Evolutionary conservation across 345 rosid species (phyloP).

Genomic region (Ceriops zippeliana): DNA sequence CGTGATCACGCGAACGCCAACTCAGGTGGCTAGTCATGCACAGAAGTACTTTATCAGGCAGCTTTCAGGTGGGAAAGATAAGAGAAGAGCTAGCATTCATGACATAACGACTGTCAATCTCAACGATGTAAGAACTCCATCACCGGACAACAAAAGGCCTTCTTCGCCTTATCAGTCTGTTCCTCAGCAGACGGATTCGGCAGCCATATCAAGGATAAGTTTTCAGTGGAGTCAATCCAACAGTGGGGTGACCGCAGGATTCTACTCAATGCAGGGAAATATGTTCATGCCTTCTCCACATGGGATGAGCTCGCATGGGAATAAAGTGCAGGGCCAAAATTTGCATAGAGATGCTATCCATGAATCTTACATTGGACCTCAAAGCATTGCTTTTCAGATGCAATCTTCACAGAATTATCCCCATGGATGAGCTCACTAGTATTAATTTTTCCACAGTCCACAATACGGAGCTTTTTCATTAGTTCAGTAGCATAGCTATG

Average conservation of each 20-base stretch:
- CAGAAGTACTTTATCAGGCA: constrained; percentile 36
- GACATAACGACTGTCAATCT: constrained; percentile 32
- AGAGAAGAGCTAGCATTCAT: constrained; percentile 33
- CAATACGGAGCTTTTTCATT: constrained; percentile 4
- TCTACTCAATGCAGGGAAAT: constrained; percentile 34
- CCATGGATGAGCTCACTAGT: constrained; percentile 28
- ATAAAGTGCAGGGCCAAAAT: constrained; percentile 42
- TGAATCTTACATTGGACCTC: constrained; percentile 38
- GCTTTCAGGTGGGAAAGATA: constrained; percentile 30
- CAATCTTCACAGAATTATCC: constrained; percentile 41
- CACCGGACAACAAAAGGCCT: constrained; percentile 38
- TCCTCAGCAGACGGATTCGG: constrained; percentile 1
- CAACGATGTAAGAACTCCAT: constrained; percentile 44
- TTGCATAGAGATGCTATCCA: constrained; percentile 24
- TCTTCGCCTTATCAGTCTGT: constrained; percentile 41
- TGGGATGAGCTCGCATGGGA: constrained; percentile 35
- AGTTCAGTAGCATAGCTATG: constrained; percentile 30
- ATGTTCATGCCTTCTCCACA: constrained; percentile 38
- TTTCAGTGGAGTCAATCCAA: constrained; percentile 53
- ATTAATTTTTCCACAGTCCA: constrained; percentile 5
- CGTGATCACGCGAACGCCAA: constrained; percentile 28
- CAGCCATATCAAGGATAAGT: constrained; percentile 35
- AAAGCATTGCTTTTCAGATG: constrained; percentile 43
- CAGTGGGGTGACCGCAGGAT: constrained; percentile 35
- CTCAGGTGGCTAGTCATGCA: constrained; percentile 37